Evolutionary conservation across 2,329 filamentous ascomycete genomes (phyloP).

Genomic region (Geosmithia flava): DNA sequence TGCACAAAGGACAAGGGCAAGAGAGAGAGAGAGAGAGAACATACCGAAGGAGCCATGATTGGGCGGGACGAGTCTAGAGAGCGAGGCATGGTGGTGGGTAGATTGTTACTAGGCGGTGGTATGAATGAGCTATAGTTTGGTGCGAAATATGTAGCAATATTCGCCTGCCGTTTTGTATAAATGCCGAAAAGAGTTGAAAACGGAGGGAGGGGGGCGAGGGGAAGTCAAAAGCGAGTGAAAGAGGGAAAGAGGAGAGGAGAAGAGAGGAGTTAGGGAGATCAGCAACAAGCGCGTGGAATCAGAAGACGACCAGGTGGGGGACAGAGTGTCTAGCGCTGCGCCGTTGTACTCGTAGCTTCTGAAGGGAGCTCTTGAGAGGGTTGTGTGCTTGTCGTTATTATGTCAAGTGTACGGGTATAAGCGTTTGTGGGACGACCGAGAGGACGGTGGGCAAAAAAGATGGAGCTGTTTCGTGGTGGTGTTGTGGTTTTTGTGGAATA

Average conservation of each 20-base stretch:
- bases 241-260: background rate
- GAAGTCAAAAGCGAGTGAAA: background rate
- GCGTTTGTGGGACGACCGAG: background rate
- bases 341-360: background rate
- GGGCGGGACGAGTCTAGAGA: slow-evolving; percentile 49
- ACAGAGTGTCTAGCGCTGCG: background rate
- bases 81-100: slow-evolving; percentile 30
- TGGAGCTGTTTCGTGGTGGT: background rate
- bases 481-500: background rate
- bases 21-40: slow-evolving; percentile 3
- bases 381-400: background rate
- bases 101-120: background rate
- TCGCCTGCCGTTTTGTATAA: too few species aligned
- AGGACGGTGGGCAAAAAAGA: background rate
- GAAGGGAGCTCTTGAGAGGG: background rate
- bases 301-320: background rate
- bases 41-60: slow-evolving; percentile 51
- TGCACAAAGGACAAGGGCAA: background rate
- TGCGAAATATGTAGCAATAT: too few species aligned
- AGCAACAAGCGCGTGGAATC: background rate
- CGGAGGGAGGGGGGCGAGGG: too few species aligned
- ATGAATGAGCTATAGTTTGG: too few species aligned
- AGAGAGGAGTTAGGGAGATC: background rate
- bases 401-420: background rate
- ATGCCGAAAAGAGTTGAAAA: too few species aligned